phyloP scores from a whole-genome alignment of 2,329 filamentous ascomycete species.

The Shiraia sp. region DNA sequence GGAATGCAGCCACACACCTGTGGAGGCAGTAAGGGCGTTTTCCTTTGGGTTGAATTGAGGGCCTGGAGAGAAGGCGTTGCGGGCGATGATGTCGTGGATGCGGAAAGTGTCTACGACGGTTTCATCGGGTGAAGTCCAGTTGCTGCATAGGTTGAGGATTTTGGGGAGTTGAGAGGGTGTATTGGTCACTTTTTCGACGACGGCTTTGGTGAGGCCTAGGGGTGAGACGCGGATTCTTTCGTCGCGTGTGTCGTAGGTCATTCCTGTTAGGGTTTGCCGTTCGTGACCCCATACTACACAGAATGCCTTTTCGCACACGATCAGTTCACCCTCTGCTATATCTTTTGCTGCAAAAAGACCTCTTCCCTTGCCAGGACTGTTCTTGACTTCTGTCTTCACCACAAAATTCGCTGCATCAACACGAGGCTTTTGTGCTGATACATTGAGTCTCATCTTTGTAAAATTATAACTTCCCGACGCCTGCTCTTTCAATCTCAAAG shows the following conservation, averaged over 20 bases:
- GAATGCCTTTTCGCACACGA: conserved; percentile 63
- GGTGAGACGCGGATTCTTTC: conserved; percentile 29
- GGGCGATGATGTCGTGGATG: conserved; percentile 48
- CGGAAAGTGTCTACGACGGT: conserved; percentile 56
- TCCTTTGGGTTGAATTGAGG: conserved; percentile 26
- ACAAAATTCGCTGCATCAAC: conserved; percentile 56
- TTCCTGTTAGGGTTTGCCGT: conserved; percentile 46
- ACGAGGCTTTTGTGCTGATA: conserved; percentile 49
- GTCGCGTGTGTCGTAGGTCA: conserved; percentile 51
- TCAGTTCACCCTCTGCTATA: conserved; percentile 55
- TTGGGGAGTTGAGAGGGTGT: conserved; percentile 43
- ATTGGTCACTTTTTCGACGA: conserved; percentile 54
- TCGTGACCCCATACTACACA: conserved; percentile 49
- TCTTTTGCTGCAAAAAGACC: conserved; percentile 57
- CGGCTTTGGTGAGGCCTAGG: conserved; percentile 20
- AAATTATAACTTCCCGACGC: conserved; percentile 45
- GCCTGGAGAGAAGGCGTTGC: conserved; percentile 52
- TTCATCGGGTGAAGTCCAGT: conserved; percentile 44
- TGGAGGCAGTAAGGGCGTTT: conserved; percentile 25
- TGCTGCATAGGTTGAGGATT: conserved; percentile 39
- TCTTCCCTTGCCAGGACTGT: conserved; percentile 48
- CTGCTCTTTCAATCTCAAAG: conserved; percentile 41
- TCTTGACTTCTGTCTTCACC: conserved; percentile 47
- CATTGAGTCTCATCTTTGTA: conserved; percentile 33
- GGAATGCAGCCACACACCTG: conserved; percentile 47